A percentile compares a stretch with the other conserved stretches of the same genome.
Conservation (phyloP, 441 rosid genomes). For the Erodium moschatum region DNA sequence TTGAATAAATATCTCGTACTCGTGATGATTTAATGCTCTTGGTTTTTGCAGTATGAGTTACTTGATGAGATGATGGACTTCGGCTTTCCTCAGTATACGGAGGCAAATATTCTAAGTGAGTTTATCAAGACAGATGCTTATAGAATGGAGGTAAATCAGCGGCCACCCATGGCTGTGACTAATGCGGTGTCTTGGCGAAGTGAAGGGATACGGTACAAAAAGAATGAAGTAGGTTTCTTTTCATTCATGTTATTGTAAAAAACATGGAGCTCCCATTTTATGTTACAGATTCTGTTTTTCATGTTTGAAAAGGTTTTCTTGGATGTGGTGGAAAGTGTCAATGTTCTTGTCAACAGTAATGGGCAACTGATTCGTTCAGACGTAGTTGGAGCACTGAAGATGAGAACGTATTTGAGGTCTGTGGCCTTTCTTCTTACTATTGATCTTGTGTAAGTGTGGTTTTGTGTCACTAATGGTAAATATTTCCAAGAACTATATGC, state of each 20-base stretch:
- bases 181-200: slow-evolving; percentile 99
- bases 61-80: slow-evolving; percentile 99
- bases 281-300: slow-evolving; percentile 14
- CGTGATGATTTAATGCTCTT: neutral
- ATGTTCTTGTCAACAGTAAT: slow-evolving; percentile 91
- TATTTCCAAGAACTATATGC: no score
- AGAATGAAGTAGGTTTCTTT: slow-evolving; percentile 62
- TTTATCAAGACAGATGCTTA: slow-evolving; percentile 99
- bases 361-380: slow-evolving; percentile 94
- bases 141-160: slow-evolving; percentile 88
- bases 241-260: slow-evolving; percentile 8
- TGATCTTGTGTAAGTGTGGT: neutral
- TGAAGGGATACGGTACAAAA: slow-evolving; percentile 83
- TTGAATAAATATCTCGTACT: neutral
- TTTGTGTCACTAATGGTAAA: neutral
- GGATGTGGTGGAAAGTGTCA: slow-evolving; percentile 92
- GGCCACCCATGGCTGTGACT: slow-evolving; percentile 99
- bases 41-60: slow-evolving; percentile 65
- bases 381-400: slow-evolving; percentile 94
- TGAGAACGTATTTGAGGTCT: slow-evolving; percentile 93
- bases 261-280: slow-evolving; percentile 12
- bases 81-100: slow-evolving; percentile 93
- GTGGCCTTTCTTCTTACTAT: slow-evolving; percentile 11
- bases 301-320: slow-evolving; percentile 58
- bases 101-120: slow-evolving; percentile 85